These are phyloP conservation scores for Apiotrichum akiyoshidainum DNA, from an alignment of 1,284 basidiomycete species.

Conservation along the genomic window DNA sequence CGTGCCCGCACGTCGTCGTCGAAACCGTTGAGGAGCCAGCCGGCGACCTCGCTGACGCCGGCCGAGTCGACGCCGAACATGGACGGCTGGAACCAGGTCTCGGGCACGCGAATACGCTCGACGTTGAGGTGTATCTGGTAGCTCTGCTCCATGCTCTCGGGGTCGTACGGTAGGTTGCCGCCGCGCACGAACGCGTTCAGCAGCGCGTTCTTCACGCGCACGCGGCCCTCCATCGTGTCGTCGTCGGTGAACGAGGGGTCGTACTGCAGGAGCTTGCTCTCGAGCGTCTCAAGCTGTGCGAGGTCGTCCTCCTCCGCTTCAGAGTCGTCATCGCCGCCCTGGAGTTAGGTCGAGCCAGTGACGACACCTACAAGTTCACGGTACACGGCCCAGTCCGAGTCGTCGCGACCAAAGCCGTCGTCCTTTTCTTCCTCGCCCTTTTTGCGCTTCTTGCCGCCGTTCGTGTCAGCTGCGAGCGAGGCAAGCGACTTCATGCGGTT, in stretches of 20 bases:
- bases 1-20: conserved; percentile 62
- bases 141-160: conserved; percentile 59
- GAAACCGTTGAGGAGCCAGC: conserved; percentile 81
- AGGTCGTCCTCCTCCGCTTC: conserved; percentile 95
- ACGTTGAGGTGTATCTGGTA: conserved; percentile 84
- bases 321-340: conserved; percentile 80
- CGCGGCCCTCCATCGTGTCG: conserved; percentile 75
- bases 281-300: conserved; percentile 67
- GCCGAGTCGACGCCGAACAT: conserved; percentile 96
- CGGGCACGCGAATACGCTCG: conserved; percentile 90
- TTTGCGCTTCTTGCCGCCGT: conserved; percentile 65
- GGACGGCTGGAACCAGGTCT: conserved; percentile 86
- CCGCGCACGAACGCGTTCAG: conserved; percentile 72
- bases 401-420: conserved; percentile 91
- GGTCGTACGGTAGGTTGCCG: conserved; percentile 59
- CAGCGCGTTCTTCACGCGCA: conserved; percentile 73
- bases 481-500: conserved; percentile 97
- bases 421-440: conserved; percentile 66
- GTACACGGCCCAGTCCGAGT: conserved; percentile 97
- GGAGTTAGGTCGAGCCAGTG: neutral
- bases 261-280: conserved; percentile 74
- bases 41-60: conserved; percentile 84
- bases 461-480: conserved; percentile 74
- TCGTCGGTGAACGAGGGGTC: conserved; percentile 79
- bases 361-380: conserved; percentile 77